Conservation (phyloP, 805 yeast genomes). For the Maudiozyma bulderi region DNA sequence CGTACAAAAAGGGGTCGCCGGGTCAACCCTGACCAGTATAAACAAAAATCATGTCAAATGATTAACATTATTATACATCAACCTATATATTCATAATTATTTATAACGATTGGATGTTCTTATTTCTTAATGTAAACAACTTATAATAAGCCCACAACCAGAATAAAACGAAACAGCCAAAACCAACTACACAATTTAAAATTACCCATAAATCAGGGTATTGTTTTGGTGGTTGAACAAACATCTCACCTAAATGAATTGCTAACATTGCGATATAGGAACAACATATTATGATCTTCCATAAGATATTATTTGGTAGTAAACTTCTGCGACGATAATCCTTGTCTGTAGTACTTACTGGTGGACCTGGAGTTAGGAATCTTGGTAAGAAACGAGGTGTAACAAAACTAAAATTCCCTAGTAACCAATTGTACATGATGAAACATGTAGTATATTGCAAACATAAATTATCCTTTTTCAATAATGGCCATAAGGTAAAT, state of each 20-base stretch:
- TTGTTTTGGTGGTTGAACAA: conserved; percentile 41
- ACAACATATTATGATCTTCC: conserved; percentile 41
- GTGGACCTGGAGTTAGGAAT: conserved; percentile 37
- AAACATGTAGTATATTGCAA: conserved; percentile 62
- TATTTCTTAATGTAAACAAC: conserved; percentile 29
- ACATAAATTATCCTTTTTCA: conserved; percentile 61
- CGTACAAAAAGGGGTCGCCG: too few species aligned
- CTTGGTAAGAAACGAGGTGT: conserved; percentile 37
- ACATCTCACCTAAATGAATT: conserved; percentile 47
- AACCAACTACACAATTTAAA: conserved; percentile 62
- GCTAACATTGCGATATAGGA: conserved; percentile 44
- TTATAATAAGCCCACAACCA: conserved; percentile 77
- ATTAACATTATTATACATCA: neutral
- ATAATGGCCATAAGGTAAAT: conserved; percentile 81
- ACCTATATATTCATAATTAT: neutral
- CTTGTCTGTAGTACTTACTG: conserved; percentile 27
- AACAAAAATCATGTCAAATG: neutral
- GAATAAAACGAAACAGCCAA: conserved; percentile 62
- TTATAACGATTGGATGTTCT: conserved; percentile 19
- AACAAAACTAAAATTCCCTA: conserved; percentile 52
- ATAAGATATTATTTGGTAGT: conserved; percentile 41
- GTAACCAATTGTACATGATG: conserved; percentile 66
- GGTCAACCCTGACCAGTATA: neutral
- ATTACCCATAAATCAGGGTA: conserved; percentile 86
- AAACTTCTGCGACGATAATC: conserved; percentile 32